Percentiles rank a stretch among this genome's conserved stretches.
Evolutionary conservation across 257 asterid genomes (phyloP).

Genomic region (Lycium barbarum): DNA sequence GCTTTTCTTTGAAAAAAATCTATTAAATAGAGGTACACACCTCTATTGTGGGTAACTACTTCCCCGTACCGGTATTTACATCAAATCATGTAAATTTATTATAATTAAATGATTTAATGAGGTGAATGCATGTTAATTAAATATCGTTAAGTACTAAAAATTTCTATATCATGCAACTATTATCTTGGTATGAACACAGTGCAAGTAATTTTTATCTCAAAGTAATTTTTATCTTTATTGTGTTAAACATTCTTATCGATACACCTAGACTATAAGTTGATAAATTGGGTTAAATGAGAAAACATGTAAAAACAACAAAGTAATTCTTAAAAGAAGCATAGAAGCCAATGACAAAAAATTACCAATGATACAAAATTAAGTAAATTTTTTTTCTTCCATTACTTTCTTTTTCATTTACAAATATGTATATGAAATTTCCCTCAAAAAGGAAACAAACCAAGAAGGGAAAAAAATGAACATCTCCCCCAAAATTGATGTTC

Average conservation of each 20-base stretch:
- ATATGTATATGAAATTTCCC: constrained; percentile 26
- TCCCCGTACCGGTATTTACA: background rate
- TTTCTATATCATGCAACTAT: too few species aligned
- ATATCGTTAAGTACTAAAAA: too few species aligned
- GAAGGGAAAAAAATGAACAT: constrained; percentile 10
- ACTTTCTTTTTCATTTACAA: constrained; percentile 27
- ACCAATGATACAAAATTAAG: background rate
- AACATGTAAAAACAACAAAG: background rate
- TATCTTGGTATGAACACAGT: too few species aligned
- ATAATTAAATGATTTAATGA: too few species aligned
- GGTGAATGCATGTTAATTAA: too few species aligned
- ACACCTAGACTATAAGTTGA: background rate
- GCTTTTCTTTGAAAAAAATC: too few species aligned
- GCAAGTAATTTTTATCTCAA: too few species aligned
- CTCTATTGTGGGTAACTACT: too few species aligned
- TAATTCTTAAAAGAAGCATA: background rate
- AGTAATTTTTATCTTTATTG: too few species aligned
- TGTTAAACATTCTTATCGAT: too few species aligned
- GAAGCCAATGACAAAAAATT: background rate
- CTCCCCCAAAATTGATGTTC: constrained; percentile 29
- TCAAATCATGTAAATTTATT: too few species aligned
- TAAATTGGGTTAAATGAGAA: background rate
- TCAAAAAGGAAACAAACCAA: constrained; percentile 11
- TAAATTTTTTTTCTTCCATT: background rate
- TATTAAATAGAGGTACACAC: too few species aligned